Evolutionary conservation across 768 basidiomycete species (phyloP), one percentile per base, ranked within the genome.

Genomic region (Agrocybe pediades): DNA sequence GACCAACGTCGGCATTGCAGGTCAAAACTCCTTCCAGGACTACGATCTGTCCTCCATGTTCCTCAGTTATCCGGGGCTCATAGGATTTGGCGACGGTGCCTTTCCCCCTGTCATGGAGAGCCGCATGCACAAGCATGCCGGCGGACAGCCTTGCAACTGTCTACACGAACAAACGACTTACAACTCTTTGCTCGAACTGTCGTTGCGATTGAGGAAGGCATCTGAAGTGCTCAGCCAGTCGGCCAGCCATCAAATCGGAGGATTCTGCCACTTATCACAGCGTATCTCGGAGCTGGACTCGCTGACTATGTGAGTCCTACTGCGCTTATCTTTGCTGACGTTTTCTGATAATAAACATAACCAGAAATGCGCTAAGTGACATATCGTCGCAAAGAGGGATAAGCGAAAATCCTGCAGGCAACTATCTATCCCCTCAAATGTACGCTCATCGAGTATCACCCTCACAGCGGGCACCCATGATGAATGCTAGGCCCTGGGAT

Each of bases 111-210:
- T 62, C 11, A 51, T 59, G 11, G 72, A 73, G 16, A 39, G 56
- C n/a, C 62, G 62, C 43, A 69, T 64, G 39, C 57, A 65, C n/a
- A 71, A 69, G 53, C 62, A 66, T 16, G 25, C 9, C 23, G 36
- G 29, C 25, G 57, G 54, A 13, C 71, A 71, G 15, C 79, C 83
- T 47, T 87, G 86, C 56, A 81, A 78, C 4, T 88, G 86, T 61
- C 71, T 87, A 23, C 72, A 77, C 49, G 85, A 87, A 54, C 60
- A 74, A 8, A 60, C 72, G 17, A 79, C 71, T 59, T 87, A 88
- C 61, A 80, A 71, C 50, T 78, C 76, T n/a, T 71, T 85, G 19
- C 75, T 87, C 9, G 85, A 88, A 59, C 71, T 88, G n/a, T 87
- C 85, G 2, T 69, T 86, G 25, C 75, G 83, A 46, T 75, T 88